Base-by-base conservation (phyloP, 2,329 filamentous ascomycete genomes). In the Dactylellina parvicollis region DNA sequence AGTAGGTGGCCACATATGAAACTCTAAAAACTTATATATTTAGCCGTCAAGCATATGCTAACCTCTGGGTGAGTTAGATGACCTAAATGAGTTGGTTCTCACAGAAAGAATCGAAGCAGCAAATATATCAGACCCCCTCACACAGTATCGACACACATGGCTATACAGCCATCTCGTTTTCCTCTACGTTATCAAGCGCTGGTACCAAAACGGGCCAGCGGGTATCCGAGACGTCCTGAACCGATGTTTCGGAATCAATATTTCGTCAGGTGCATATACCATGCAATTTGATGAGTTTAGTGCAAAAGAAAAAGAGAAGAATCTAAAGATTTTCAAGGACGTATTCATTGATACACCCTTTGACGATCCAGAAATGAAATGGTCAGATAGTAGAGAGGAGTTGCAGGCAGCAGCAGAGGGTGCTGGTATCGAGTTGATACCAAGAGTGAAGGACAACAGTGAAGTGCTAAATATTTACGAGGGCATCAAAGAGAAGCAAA, bases 251-350 rank as follows among this genome's bases (percentile, higher is more conserved):
- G 69, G 60, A 7, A 61, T 73, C 54, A 66, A 56, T 20, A 73
- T 66, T 4, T 66, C 69, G 5, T 55, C 54, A 12, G 46, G 55
- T 3, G 69, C 69, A n/a, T 73, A 73, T 20, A 20, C 14, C 4
- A 73, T 66, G 69, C 69, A 73, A 30, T 73, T 73, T 22, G 49
- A 66, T 9, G 54, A 73, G 30, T 73, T 28, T 20, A 30, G 26
- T 28, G 36, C 22, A 10, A 65, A 65, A 18, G 36, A 20, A 22
- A 61, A 52, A 30, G 60, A 61, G 10, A 32, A 54, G 8, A 73
- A 73, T 10, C 18, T 66, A 4, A 55, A 66, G 10, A 38, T 42
- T 3, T 73, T 73, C 55, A 47, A 66, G 24, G 32, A 60, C 3
- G 46, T 73, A 18, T 73, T 66, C 47, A 61, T 73, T 2, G 52